Evolutionary conservation across 2,329 filamentous ascomycete species (phyloP).

Genomic region (Trichoderma koningii): DNA sequence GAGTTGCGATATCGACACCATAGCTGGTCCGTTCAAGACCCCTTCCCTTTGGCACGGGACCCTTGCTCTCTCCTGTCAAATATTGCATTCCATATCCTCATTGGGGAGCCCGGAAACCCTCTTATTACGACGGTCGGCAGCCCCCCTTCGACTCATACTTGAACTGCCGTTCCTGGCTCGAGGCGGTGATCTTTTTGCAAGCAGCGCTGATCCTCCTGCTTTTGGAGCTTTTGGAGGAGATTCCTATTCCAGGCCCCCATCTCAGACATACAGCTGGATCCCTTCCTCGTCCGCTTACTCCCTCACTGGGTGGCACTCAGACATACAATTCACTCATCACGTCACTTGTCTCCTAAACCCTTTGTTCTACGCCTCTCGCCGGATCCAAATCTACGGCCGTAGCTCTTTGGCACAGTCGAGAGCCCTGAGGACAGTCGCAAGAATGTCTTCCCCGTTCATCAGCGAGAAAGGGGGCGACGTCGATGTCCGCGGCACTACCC

Average conservation of each 20-base stretch:
- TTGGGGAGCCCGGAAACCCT: constrained; percentile 13
- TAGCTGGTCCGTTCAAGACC: constrained; percentile 2
- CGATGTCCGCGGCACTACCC: constrained; percentile 29
- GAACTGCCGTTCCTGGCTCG: constrained; percentile 9
- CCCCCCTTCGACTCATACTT: constrained; percentile 21
- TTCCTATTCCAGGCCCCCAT: neutral
- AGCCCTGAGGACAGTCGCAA: neutral
- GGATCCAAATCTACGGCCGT: constrained; percentile 12
- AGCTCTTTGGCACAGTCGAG: neutral
- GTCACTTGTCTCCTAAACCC: constrained; percentile 6
- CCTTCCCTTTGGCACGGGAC: constrained; percentile 4
- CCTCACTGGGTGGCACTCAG: constrained; percentile 7
- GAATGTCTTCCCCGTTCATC: constrained; percentile 34
- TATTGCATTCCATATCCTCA: constrained; percentile 9
- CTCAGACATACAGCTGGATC: constrained; percentile 12
- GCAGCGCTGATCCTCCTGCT: constrained; percentile 21
- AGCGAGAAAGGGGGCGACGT: constrained; percentile 33
- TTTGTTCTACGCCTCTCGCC: neutral
- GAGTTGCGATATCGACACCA: constrained; percentile 4
- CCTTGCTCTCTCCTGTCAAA: neutral
- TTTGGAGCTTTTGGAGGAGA: constrained; percentile 10
- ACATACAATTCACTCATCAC: neutral
- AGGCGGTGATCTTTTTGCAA: constrained; percentile 16
- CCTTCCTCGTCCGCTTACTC: constrained; percentile 11
- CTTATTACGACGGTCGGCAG: constrained; percentile 20